phyloP scores from a whole-genome alignment of 352 stramenopile genomes.

The Pythium grandisporangium region DNA sequence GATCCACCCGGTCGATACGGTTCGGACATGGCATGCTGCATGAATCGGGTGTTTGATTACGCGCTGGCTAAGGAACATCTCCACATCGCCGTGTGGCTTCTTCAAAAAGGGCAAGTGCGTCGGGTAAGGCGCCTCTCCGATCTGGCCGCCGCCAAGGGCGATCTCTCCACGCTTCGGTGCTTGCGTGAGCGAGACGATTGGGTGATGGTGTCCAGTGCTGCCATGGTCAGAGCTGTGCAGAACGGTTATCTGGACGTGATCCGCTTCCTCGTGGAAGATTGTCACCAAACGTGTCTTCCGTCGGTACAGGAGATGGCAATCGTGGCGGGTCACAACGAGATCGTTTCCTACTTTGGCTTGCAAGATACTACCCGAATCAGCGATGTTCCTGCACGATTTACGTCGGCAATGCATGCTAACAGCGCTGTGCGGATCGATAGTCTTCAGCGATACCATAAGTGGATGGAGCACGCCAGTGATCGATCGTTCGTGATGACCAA shows the following conservation, averaged over 20 bases:
- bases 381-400: too few species aligned
- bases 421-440: too few species aligned
- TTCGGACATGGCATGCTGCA: conserved; percentile 4
- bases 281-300: neutral
- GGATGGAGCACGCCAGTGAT: too few species aligned
- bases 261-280: neutral
- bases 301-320: too few species aligned
- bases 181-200: conserved; percentile 2
- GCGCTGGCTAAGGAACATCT: conserved; percentile 1
- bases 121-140: conserved; percentile 1
- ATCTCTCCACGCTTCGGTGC: conserved; percentile 10
- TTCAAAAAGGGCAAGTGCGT: conserved; percentile 7
- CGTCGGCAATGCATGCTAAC: too few species aligned
- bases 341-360: too few species aligned
- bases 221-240: neutral
- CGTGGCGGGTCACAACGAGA: too few species aligned
- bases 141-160: neutral
- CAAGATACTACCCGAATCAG: too few species aligned
- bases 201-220: conserved; percentile 1
- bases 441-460: too few species aligned
- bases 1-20: conserved; percentile 2
- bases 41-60: neutral
- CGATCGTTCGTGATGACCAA: neutral
- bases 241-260: conserved; percentile 1
- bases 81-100: conserved; percentile 10